phyloP scores from a whole-genome alignment of 257 asterid genomes.

The Misopates orontium region DNA sequence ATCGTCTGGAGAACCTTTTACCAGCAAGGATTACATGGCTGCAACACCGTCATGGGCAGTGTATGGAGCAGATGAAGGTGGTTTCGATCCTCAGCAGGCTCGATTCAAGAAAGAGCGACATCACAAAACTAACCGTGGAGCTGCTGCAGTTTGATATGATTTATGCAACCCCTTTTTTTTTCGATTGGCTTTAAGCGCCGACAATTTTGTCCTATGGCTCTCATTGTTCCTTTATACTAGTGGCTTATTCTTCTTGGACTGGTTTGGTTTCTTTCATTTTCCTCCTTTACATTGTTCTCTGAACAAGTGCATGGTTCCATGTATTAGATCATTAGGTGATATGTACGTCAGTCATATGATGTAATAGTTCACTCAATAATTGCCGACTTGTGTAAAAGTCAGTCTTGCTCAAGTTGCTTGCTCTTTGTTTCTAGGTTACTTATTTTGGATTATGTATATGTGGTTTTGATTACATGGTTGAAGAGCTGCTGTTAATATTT shows the following conservation, averaged over 20 bases:
- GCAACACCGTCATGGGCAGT: slow-evolving; percentile 92
- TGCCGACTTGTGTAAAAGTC: neutral
- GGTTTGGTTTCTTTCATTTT: neutral
- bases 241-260: neutral
- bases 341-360: no score
- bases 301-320: neutral
- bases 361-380: no score
- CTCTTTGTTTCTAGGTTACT: neutral
- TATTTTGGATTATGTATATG: no score
- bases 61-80: slow-evolving; percentile 98
- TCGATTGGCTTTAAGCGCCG: slow-evolving; percentile 17
- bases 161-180: no score
- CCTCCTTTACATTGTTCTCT: neutral
- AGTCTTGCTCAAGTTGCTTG: neutral
- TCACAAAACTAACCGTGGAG: slow-evolving; percentile 57
- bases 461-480: no score
- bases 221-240: neutral
- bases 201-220: slow-evolving; percentile 20
- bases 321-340: no score
- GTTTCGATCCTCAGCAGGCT: slow-evolving; percentile 84
- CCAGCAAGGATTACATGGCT: slow-evolving; percentile 87
- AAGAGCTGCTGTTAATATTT: no score
- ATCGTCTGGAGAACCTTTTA: slow-evolving; percentile 65
- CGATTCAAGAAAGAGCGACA: slow-evolving; percentile 77
- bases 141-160: slow-evolving; percentile 3